Evolutionary conservation across 768 basidiomycete species (phyloP).

Genomic region (Hericium rajendrae): DNA sequence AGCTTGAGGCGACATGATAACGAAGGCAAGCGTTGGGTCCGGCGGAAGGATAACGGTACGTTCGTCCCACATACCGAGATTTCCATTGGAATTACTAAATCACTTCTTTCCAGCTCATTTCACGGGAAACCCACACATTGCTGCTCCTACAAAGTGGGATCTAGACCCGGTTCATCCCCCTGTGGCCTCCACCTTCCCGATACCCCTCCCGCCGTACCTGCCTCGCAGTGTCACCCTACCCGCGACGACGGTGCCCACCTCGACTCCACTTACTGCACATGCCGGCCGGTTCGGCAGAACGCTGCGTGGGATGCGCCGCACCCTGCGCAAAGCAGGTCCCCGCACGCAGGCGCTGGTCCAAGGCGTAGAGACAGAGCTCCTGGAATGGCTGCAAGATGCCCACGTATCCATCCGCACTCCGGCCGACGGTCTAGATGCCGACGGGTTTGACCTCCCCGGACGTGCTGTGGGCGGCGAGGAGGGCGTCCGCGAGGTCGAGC

Average conservation of each 20-base stretch:
- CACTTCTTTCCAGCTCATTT: constrained; percentile 46
- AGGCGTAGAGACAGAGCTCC: constrained; percentile 58
- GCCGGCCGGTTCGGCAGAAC: constrained; percentile 73
- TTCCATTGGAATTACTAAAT: neutral
- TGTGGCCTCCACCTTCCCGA: constrained; percentile 54
- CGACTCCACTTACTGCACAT: constrained; percentile 42
- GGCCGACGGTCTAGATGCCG: constrained; percentile 13
- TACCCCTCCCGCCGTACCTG: constrained; percentile 64
- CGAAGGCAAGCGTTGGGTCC: constrained; percentile 70
- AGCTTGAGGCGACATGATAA: constrained; percentile 42
- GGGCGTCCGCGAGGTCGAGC: constrained; percentile 52
- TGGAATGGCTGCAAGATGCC: constrained; percentile 50
- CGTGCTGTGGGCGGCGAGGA: constrained; percentile 41
- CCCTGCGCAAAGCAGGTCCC: constrained; percentile 52
- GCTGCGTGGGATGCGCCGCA: constrained; percentile 63
- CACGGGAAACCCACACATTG: constrained; percentile 62
- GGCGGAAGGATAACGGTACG: constrained; percentile 72
- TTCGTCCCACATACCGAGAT: neutral
- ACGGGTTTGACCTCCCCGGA: constrained; percentile 25
- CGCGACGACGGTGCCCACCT: constrained; percentile 26
- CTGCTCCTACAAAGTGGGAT: constrained; percentile 51
- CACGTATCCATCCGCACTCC: constrained; percentile 50
- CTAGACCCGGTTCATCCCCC: constrained; percentile 34
- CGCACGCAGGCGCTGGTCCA: constrained; percentile 52
- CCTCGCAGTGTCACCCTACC: constrained; percentile 51